A percentile compares a stretch with the other conserved stretches of the same genome.
Evolutionary conservation across 768 basidiomycete genomes (phyloP).

Genomic region (Phallus indusiatus): DNA sequence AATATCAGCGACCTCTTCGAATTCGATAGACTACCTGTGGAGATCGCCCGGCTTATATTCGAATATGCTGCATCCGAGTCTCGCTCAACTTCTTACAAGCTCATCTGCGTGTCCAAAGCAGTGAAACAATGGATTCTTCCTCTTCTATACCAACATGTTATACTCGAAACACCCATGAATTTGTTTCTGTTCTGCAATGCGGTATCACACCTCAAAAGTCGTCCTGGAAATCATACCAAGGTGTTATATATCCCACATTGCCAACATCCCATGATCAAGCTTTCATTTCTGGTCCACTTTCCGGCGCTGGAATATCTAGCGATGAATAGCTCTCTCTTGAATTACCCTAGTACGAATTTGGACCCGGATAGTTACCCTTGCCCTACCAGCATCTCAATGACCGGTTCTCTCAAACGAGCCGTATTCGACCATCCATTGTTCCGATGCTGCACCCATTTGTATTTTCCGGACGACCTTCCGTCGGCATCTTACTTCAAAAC

Average conservation of each 20-base stretch:
- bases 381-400: conserved; percentile 7
- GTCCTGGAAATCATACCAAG: not conserved
- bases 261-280: not conserved
- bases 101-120: conserved; percentile 1
- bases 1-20: not conserved
- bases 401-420: not conserved
- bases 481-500: not conserved
- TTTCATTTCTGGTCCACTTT: not conserved
- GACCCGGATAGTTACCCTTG: not conserved
- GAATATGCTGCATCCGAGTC: conserved; percentile 4
- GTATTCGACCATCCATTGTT: conserved; percentile 5
- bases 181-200: not conserved
- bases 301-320: conserved; percentile 1
- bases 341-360: not conserved
- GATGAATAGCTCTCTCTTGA: not conserved
- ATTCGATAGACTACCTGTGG: conserved; percentile 6
- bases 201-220: not conserved
- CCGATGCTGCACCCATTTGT: conserved; percentile 6
- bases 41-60: conserved; percentile 6
- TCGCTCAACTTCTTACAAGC: not conserved
- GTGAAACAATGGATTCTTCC: conserved; percentile 3
- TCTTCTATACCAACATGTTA: not conserved
- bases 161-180: not conserved
- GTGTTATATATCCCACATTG: not conserved
- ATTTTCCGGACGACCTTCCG: conserved; percentile 4